Evolutionary conservation across 78 protist genomes (phyloP).

Genomic region (Pigoraptor vietnamica): DNA sequence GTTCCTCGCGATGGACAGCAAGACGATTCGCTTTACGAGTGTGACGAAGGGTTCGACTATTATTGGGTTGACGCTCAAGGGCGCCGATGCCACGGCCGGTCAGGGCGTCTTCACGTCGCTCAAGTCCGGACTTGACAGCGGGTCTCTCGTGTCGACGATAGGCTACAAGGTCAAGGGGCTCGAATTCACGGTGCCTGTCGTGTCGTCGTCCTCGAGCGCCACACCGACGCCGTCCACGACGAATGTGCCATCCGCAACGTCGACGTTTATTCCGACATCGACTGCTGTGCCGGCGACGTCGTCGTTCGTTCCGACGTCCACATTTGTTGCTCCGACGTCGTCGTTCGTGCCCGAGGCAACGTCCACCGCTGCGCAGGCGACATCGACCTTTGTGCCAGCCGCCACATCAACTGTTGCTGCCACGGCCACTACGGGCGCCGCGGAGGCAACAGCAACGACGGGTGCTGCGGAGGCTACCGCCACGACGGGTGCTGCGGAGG

Average conservation of each 20-base stretch:
- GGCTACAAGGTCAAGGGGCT: background rate
- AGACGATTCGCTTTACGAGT: background rate
- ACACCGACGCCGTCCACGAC: background rate
- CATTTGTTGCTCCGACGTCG: too few species aligned
- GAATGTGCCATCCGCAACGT: background rate
- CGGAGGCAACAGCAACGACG: too few species aligned
- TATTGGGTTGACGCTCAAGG: background rate
- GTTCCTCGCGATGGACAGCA: background rate
- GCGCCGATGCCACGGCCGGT: background rate
- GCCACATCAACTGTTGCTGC: too few species aligned
- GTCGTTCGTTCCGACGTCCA: too few species aligned
- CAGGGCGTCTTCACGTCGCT: background rate
- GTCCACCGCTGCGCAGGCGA: too few species aligned
- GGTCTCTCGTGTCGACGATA: background rate
- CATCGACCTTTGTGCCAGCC: too few species aligned
- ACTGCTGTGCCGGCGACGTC: too few species aligned
- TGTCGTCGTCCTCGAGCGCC: background rate
- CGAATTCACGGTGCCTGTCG: background rate
- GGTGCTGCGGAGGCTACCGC: too few species aligned
- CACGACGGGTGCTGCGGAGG: too few species aligned
- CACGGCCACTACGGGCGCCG: too few species aligned
- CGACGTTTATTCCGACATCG: too few species aligned
- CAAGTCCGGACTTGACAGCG: background rate
- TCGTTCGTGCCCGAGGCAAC: too few species aligned
- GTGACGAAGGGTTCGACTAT: background rate